Evolutionary conservation across 345 rosid species (phyloP).

Genomic region (Conringia planisiliqua): DNA sequence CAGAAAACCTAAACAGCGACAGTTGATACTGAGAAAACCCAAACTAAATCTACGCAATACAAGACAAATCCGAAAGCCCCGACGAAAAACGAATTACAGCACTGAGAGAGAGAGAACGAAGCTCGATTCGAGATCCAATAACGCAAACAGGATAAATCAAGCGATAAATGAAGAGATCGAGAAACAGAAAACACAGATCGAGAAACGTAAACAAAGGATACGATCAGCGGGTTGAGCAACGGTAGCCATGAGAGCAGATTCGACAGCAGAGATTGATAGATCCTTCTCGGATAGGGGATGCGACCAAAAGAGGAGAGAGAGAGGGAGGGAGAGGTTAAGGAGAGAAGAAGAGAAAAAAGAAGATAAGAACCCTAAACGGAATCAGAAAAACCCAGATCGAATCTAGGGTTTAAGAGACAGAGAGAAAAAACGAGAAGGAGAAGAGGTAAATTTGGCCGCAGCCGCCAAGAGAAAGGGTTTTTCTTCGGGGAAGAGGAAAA

Average conservation of each 20-base stretch:
- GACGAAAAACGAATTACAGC: background rate
- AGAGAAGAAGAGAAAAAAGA: background rate
- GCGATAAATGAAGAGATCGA: slow-evolving; percentile 25
- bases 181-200: slow-evolving; percentile 29
- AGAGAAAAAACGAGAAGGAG: slow-evolving; percentile 13
- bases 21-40: background rate
- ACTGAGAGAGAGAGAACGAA: background rate
- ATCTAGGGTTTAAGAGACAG: slow-evolving; percentile 28
- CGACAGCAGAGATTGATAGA: slow-evolving; percentile 20
- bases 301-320: slow-evolving; percentile 14
- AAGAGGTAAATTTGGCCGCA: slow-evolving; percentile 34
- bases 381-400: slow-evolving; percentile 29
- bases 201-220: slow-evolving; percentile 51
- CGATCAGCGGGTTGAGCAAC: slow-evolving; percentile 69
- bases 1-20: background rate
- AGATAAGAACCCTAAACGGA: slow-evolving; percentile 29
- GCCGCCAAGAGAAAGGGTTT: slow-evolving; percentile 44
- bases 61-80: background rate
- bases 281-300: slow-evolving; percentile 37
- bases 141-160: background rate
- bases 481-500: slow-evolving; percentile 44
- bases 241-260: slow-evolving; percentile 51
- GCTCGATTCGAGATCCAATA: slow-evolving; percentile 20
- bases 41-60: slow-evolving; percentile 3
- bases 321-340: background rate